Evolutionary conservation across 495 filamentous ascomycete genomes (phyloP), one percentile per base, ranked within the genome.

Genomic region (Lophiostoma macrostomum): DNA sequence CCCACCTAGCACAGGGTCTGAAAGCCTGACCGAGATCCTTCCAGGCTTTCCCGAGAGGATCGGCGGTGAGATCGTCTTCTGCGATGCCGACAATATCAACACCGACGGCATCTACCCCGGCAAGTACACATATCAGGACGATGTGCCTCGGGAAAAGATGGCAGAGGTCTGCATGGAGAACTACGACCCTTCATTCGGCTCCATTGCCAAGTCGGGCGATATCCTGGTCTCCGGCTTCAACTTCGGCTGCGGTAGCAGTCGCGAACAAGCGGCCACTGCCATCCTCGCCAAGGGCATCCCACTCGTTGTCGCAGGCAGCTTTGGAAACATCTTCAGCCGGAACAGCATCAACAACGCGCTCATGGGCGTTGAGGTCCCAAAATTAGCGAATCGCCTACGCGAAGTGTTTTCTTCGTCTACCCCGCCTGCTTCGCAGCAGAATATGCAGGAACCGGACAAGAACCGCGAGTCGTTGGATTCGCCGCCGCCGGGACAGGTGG

Each of bases 301-400:
- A 0, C 75, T 97, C 0, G 90, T 95, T 11, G 83, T 95, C 0
- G 76, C 87, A 0, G 90, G 88, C 10, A 90, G 84, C 69, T 93
- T 96, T 60, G 83, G 87, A 2, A 96, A 91, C 64, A 96, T 94
- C 57, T 96, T 96, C 66, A 76, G 74, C 53, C 73, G 91, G 5
- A 95, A 96, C 70, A 84, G 82, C 60, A 91, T 97, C 73, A 96
- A 96, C 69, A 97, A 96, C 54, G 90, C 86, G 0, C 72, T 97
- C 11, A 82, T 95, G 79, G 81, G 85, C 0, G 72, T 96, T 7
- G 90, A 96, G 66, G 76, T 93, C 0, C 90, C 91, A 0, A 73
- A 76, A 6, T 74, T 96, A 1, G 75, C 94, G 4, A 60, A 78
- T 54, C 73, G 88, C 18, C 73, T 96, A 8, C 74, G 91, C 4